These are phyloP conservation scores for Penicillium simplicissimum DNA, from an alignment of 495 filamentous ascomycete species.

Conservation along the genomic window DNA sequence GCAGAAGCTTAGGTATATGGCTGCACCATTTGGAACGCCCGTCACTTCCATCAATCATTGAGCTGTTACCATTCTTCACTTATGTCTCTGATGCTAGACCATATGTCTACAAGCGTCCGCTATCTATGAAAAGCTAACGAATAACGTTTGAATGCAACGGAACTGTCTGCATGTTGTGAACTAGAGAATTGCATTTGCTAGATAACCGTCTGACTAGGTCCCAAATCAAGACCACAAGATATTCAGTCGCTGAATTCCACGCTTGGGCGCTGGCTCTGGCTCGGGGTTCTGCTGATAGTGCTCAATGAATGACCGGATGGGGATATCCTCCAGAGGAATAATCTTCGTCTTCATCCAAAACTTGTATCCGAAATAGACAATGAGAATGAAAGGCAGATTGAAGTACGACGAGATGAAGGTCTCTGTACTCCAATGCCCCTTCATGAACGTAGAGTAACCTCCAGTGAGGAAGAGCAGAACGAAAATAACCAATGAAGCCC, in stretches of 20 bases:
- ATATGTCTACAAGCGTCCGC: too few species aligned
- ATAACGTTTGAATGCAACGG: too few species aligned
- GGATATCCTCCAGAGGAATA: constrained; percentile 50
- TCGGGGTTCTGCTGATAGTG: constrained; percentile 26
- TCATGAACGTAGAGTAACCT: constrained; percentile 47
- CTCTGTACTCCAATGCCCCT: constrained; percentile 42
- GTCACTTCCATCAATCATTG: too few species aligned
- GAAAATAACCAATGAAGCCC: constrained; percentile 48
- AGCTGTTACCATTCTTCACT: too few species aligned
- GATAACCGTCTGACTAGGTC: background rate
- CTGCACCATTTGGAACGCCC: background rate
- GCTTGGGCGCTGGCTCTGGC: constrained; percentile 18
- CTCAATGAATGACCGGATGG: constrained; percentile 31
- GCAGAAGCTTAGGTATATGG: background rate
- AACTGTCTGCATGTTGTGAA: too few species aligned
- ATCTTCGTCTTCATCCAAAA: constrained; percentile 55
- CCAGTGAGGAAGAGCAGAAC: constrained; percentile 41
- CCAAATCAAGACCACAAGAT: constrained; percentile 24
- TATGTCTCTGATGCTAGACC: too few species aligned
- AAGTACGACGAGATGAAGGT: constrained; percentile 35
- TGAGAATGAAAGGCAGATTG: constrained; percentile 55
- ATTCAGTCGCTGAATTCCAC: constrained; percentile 21
- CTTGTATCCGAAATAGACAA: constrained; percentile 57
- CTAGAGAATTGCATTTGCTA: constrained; percentile 1
- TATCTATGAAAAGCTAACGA: too few species aligned